These are phyloP conservation scores for Paramecium biaurelia DNA, from an alignment of 73 alveolate genomes.

Conservation along the genomic window DNA sequence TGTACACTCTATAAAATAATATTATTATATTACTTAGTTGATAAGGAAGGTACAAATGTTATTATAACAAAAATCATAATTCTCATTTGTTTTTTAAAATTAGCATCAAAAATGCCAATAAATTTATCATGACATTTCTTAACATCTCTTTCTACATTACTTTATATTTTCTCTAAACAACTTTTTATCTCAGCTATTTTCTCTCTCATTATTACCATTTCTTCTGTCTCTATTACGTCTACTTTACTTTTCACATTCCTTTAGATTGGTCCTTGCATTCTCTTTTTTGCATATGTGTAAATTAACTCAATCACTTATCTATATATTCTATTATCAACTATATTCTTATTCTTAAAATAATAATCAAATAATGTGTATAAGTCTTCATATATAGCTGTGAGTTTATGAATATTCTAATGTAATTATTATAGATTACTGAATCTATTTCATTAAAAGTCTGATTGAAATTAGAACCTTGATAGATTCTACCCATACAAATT, in stretches of 20 bases:
- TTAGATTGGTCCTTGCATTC: background rate
- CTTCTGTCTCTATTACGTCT: background rate
- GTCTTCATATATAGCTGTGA: constrained; percentile 48
- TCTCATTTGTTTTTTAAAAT: constrained; percentile 34
- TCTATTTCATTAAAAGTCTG: background rate
- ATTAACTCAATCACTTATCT: background rate
- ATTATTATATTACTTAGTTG: background rate
- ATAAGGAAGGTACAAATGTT: constrained; percentile 23
- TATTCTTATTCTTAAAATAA: background rate
- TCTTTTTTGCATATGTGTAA: background rate
- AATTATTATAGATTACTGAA: background rate
- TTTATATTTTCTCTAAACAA: background rate
- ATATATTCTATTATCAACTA: background rate
- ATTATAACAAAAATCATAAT: constrained; percentile 4
- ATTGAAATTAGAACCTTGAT: constrained; percentile 20
- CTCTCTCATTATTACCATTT: constrained; percentile 41
- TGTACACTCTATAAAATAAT: background rate
- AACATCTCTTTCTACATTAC: constrained; percentile 26
- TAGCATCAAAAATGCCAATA: constrained; percentile 19
- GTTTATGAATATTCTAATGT: background rate
- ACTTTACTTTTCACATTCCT: background rate
- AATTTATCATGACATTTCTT: constrained; percentile 36
- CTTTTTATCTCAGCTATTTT: background rate
- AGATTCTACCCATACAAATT: constrained; percentile 36
- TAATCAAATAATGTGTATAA: constrained; percentile 42